Evolutionary conservation across 2,329 filamentous ascomycete genomes (phyloP).

Genomic region (Colletotrichum sublineola): DNA sequence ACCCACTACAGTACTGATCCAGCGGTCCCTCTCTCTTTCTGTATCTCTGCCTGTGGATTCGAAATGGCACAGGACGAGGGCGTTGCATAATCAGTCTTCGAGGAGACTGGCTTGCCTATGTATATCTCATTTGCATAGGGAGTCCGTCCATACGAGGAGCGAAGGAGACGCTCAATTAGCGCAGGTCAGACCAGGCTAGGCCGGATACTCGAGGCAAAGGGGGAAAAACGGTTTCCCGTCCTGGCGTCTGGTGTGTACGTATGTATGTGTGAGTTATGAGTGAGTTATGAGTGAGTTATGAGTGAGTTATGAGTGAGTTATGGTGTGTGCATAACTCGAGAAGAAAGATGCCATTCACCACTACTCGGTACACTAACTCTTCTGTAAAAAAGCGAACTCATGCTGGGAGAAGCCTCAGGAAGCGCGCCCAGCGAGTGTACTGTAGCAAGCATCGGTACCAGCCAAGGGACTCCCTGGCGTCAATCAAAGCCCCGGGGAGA

Average conservation of each 20-base stretch:
- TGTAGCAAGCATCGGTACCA: slow-evolving; percentile 25
- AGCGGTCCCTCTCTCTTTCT: not conserved
- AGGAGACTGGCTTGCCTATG: not conserved
- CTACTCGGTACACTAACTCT: not conserved
- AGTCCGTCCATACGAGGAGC: not conserved
- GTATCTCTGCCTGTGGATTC: not conserved
- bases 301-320: not conserved
- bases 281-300: not conserved
- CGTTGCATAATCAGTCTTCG: not conserved
- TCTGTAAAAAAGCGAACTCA: not conserved
- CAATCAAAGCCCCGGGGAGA: not conserved
- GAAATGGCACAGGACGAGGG: not conserved
- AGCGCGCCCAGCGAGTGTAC: not conserved
- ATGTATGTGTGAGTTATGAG: not conserved
- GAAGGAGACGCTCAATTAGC: not conserved
- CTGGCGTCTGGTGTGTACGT: slow-evolving; percentile 26
- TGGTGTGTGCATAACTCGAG: slow-evolving; percentile 1
- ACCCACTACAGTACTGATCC: too few species aligned
- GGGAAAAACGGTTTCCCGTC: slow-evolving; percentile 9
- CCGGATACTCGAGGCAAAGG: too few species aligned
- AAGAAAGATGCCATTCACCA: slow-evolving; percentile 11
- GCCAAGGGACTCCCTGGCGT: slow-evolving; percentile 19
- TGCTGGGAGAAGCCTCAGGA: slow-evolving; percentile 24
- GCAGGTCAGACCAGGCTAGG: slow-evolving; percentile 7
- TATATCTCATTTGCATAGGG: not conserved